Percentiles rank a stretch among this genome's conserved stretches.
phyloP scores from a whole-genome alignment of 257 asterid species.

The Lavandula angustifolia region DNA sequence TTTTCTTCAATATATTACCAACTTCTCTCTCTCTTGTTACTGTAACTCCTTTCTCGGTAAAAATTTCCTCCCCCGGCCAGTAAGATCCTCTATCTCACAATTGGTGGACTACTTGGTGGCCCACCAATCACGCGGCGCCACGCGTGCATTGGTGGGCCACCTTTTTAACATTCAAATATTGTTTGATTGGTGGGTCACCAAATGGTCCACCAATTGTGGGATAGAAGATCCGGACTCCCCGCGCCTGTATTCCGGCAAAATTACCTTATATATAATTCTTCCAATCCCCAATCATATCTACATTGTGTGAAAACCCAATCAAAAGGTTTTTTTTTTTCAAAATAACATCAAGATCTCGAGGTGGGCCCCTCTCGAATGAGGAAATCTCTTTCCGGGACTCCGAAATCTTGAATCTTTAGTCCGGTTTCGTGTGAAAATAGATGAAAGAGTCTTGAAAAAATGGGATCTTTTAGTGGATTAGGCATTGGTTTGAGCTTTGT shows the following conservation, averaged over 20 bases:
- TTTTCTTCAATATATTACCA: not conserved
- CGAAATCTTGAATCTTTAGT: not conserved
- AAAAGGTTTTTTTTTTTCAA: conserved; percentile 21
- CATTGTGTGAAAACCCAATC: not conserved
- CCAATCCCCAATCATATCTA: not conserved
- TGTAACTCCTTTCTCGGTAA: conserved; percentile 22
- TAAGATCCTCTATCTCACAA: too few species aligned
- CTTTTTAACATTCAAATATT: too few species aligned
- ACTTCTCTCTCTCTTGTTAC: conserved; percentile 20
- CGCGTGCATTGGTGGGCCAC: too few species aligned
- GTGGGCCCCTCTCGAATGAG: not conserved
- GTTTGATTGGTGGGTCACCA: too few species aligned
- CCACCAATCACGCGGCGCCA: too few species aligned
- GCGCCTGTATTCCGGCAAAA: too few species aligned
- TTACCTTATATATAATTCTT: too few species aligned
- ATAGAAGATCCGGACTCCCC: too few species aligned
- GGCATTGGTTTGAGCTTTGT: conserved; percentile 73
- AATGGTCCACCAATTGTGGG: too few species aligned
- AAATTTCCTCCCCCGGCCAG: conserved; percentile 35
- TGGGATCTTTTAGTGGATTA: conserved; percentile 73
- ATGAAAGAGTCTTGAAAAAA: conserved; percentile 37
- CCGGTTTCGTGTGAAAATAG: not conserved
- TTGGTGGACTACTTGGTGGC: too few species aligned
- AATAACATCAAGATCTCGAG: conserved; percentile 20
- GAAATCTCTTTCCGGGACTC: conserved; percentile 27